A percentile compares a stretch with the other conserved stretches of the same genome.
Conservation (phyloP, 2,329 filamentous ascomycete genomes). For the Sporothrix humicola region DNA sequence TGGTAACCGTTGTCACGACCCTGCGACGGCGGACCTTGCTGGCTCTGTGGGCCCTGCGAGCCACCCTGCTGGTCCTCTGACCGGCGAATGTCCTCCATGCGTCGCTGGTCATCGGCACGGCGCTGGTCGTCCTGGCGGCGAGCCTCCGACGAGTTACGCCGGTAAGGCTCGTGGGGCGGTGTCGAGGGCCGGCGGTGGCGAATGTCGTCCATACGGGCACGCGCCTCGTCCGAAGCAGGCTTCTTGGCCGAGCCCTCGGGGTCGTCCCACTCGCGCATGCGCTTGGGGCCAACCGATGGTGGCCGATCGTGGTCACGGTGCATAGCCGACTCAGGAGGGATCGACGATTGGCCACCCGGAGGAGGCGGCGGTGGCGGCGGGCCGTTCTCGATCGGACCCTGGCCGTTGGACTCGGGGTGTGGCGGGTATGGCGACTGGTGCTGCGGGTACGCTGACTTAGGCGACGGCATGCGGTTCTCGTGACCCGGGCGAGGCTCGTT, state of each 20-base stretch:
- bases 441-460: conserved; percentile 82
- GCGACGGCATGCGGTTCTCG: conserved; percentile 88
- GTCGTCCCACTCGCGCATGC: conserved; percentile 91
- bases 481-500: conserved; percentile 81
- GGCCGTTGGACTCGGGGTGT: conserved; percentile 74
- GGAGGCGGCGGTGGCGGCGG: conserved; percentile 60
- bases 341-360: conserved; percentile 55
- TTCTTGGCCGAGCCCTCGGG: conserved; percentile 82
- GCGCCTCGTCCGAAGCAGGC: conserved; percentile 83
- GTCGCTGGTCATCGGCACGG: conserved; percentile 65
- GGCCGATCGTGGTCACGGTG: conserved; percentile 74
- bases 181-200: conserved; percentile 79
- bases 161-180: conserved; percentile 70
- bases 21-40: conserved; percentile 69
- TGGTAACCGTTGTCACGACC: conserved; percentile 67
- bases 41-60: neutral
- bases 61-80: conserved; percentile 48
- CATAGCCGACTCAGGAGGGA: conserved; percentile 69
- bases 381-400: conserved; percentile 60
- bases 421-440: conserved; percentile 69
- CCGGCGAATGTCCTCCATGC: conserved; percentile 59
- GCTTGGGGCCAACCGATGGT: conserved; percentile 79
- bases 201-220: conserved; percentile 84
- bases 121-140: conserved; percentile 69
- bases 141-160: conserved; percentile 77